Evolutionary conservation across 2,329 filamentous ascomycete genomes (phyloP).

Genomic region (Stachybotrys elegans): DNA sequence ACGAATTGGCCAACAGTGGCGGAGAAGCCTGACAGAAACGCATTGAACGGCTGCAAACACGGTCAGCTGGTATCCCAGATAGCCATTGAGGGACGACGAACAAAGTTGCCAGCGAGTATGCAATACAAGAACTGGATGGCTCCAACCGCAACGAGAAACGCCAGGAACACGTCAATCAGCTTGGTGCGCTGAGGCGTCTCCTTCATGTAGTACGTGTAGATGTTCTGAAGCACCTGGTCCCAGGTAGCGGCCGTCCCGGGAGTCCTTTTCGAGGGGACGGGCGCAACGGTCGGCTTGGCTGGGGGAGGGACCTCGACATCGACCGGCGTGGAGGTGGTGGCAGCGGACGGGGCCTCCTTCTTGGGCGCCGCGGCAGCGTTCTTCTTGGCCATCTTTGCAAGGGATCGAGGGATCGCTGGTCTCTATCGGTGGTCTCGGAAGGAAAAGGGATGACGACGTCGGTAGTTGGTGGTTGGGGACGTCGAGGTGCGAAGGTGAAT

Average conservation of each 20-base stretch:
- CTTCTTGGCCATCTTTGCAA: conserved; percentile 52
- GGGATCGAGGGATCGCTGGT: conserved; percentile 5
- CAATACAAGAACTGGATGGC: conserved; percentile 94
- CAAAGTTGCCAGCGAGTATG: conserved; percentile 86
- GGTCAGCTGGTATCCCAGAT: conserved; percentile 11
- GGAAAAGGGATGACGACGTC: too few relatives aligned
- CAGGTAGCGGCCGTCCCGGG: conserved; percentile 24
- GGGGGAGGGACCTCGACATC: conserved; percentile 19
- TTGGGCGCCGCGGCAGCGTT: conserved; percentile 14
- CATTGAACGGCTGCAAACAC: conserved; percentile 82
- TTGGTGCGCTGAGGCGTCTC: conserved; percentile 86
- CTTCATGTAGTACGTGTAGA: conserved; percentile 74
- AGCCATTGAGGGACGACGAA: conserved; percentile 43
- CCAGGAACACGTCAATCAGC: conserved; percentile 87
- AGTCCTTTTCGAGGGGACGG: background rate
- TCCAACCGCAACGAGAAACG: conserved; percentile 78
- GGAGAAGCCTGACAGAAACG: conserved; percentile 91
- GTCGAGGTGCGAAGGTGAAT: too few relatives aligned
- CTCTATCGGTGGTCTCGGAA: conserved; percentile 4
- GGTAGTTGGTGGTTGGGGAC: too few relatives aligned
- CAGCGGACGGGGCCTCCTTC: conserved; percentile 20
- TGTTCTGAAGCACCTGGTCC: conserved; percentile 59
- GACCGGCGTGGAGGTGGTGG: conserved; percentile 22
- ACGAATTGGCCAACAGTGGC: conserved; percentile 97
- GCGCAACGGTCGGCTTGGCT: conserved; percentile 13